These are phyloP conservation scores for Venturia pyrina DNA, from an alignment of 2,329 filamentous ascomycete species.

Conservation along the genomic window DNA sequence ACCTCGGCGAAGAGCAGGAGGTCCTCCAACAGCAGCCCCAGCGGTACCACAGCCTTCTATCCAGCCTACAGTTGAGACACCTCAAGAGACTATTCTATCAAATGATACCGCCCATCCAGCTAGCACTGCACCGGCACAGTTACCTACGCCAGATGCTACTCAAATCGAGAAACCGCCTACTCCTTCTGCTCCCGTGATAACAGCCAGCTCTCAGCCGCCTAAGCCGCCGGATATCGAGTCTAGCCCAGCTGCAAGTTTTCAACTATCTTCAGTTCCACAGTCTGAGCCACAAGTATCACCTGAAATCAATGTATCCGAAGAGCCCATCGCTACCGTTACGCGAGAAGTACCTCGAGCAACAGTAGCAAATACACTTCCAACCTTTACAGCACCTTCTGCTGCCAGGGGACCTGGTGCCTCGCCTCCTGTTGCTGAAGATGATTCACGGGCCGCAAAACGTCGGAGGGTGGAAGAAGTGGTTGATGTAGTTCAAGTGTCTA, in stretches of 20 bases:
- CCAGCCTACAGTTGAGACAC: background rate
- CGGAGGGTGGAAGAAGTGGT: slow-evolving; percentile 4
- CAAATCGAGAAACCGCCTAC: background rate
- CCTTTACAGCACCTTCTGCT: background rate
- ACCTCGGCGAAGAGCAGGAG: background rate
- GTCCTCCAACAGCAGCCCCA: background rate
- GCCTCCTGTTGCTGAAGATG: background rate
- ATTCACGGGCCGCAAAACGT: background rate
- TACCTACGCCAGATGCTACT: background rate
- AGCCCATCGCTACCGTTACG: background rate
- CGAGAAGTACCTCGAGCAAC: background rate
- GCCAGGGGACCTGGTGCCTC: background rate
- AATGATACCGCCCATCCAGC: background rate
- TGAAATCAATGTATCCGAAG: background rate
- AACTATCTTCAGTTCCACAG: background rate
- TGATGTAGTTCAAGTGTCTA: background rate
- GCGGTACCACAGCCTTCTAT: background rate
- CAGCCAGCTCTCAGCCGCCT: background rate
- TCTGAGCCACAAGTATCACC: background rate
- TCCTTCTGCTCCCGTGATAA: background rate
- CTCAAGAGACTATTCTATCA: background rate
- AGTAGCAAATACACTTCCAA: background rate
- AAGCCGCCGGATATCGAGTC: background rate
- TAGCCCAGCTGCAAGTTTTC: background rate
- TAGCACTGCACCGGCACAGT: background rate